Base-by-base conservation (phyloP, 2,329 filamentous ascomycete genomes). In the Trichophyton rubrum region DNA sequence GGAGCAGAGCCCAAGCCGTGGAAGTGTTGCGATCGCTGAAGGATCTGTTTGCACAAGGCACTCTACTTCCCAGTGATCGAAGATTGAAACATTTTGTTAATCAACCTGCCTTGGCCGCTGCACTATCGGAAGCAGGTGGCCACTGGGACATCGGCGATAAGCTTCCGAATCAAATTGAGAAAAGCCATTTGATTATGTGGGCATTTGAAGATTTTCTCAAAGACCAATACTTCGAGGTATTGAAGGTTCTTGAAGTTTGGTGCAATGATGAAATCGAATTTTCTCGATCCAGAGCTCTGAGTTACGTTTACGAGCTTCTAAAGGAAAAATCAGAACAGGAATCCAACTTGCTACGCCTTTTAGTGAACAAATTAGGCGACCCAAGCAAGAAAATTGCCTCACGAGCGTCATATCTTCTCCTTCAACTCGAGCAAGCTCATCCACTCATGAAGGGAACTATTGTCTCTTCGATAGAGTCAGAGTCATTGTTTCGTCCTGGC, bases 321-420 rank as follows among this genome's bases (percentile, higher is more conserved):
- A 93, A 90, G 72, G 91, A 96, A 72, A 99, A 96, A 75, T 92
- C 93, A 0, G 93, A 99, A 73, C 93, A 99, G 71, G 93, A 99
- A 73, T 87, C 92, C 60, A 99, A 99, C 71, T 77, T 99, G 64
- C 78, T 99, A 63, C 85, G 92, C 59, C 78, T 99, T 60, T 77
- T 99, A 61, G 90, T 99, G 66, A 97, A 97, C 78, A 99, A 99
- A 74, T 83, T 99, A 27, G 92, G 95, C 67, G 93, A 99, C 71
- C 89, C 88, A 51, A 90, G 95, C 66, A 90, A 90, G 71, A 99
- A 97, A 74, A 95, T 99, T 68, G 87, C 93, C 0, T 99, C 93
- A 3, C 85, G 91, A 62, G 87, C 92, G 1, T 97, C 93, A 0
- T 95, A 96, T 73, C 81, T 97, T 51, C 79, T 99, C n/a, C 80